phyloP scores from a whole-genome alignment of 2,329 filamentous ascomycete species.

The Teratosphaeria gauchensis region DNA sequence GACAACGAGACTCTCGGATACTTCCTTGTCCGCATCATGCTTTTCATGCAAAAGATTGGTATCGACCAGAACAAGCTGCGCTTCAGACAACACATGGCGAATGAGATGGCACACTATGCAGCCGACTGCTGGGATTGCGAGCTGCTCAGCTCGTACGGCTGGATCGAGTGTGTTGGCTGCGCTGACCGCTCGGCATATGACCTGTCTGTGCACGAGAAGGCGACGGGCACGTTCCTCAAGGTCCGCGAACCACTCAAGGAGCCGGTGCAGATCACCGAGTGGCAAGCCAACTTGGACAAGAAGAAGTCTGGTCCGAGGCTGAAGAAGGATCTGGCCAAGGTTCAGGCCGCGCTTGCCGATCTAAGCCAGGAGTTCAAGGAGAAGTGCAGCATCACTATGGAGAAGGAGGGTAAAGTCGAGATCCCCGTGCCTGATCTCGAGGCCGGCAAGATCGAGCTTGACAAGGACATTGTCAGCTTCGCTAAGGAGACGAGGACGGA shows the following conservation, averaged over 20 bases:
- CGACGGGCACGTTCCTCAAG: constrained; percentile 75
- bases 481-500: constrained; percentile 75
- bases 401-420: constrained; percentile 62
- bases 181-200: constrained; percentile 95
- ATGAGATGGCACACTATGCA: constrained; percentile 89
- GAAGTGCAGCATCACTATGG: constrained; percentile 64
- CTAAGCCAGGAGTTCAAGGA: constrained; percentile 74
- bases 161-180: constrained; percentile 97
- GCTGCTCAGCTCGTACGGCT: constrained; percentile 81
- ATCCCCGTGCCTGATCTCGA: constrained; percentile 61
- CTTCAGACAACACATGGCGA: constrained; percentile 94
- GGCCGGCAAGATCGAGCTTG: constrained; percentile 67
- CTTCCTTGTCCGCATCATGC: constrained; percentile 87
- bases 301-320: constrained; percentile 93
- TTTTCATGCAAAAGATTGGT: constrained; percentile 82
- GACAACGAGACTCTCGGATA: constrained; percentile 98
- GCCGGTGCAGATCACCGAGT: constrained; percentile 75
- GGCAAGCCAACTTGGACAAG: constrained; percentile 78
- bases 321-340: constrained; percentile 84
- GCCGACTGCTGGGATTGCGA: constrained; percentile 98
- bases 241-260: constrained; percentile 74
- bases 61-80: constrained; percentile 80
- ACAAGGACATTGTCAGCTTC: constrained; percentile 70
- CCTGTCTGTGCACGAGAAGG: constrained; percentile 82
- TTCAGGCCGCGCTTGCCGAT: constrained; percentile 68